Evolutionary conservation across 2,329 filamentous ascomycete genomes (phyloP).

Genomic region (Cadophora sp.): DNA sequence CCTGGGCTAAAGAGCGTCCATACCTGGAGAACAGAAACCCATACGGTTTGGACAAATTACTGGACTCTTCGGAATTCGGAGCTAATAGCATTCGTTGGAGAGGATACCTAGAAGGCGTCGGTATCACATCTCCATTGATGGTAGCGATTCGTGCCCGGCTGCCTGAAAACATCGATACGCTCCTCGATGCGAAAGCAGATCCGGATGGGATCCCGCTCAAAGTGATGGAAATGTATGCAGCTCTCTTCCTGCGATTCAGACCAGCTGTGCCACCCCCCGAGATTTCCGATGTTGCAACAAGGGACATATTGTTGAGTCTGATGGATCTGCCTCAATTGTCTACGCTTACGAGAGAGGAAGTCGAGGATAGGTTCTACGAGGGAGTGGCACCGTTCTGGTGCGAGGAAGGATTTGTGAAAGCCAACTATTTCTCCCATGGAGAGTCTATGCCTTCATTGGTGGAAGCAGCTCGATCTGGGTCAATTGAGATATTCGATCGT

Average conservation of each 20-base stretch:
- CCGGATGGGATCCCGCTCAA: constrained; percentile 28
- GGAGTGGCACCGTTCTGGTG: constrained; percentile 33
- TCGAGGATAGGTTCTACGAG: constrained; percentile 30
- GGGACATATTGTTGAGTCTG: constrained; percentile 13
- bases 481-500: constrained; percentile 30
- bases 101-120: constrained; percentile 1
- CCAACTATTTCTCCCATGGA: constrained; percentile 25
- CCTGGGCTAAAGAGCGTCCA: not conserved
- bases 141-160: constrained; percentile 30
- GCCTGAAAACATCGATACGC: constrained; percentile 26
- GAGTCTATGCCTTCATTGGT: constrained; percentile 30
- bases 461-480: constrained; percentile 29
- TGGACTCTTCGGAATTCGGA: constrained; percentile 7
- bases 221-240: constrained; percentile 30
- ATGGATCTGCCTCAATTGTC: constrained; percentile 32
- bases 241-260: constrained; percentile 34
- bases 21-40: not conserved
- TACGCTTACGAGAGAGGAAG: constrained; percentile 31
- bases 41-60: too few species aligned
- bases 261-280: constrained; percentile 16
- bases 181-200: constrained; percentile 28
- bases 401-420: constrained; percentile 28
- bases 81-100: constrained; percentile 3
- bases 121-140: constrained; percentile 33
- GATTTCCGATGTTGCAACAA: constrained; percentile 24